Evolutionary conservation across 2,329 filamentous ascomycete species (phyloP).

Genomic region (Colletotrichum lentis): DNA sequence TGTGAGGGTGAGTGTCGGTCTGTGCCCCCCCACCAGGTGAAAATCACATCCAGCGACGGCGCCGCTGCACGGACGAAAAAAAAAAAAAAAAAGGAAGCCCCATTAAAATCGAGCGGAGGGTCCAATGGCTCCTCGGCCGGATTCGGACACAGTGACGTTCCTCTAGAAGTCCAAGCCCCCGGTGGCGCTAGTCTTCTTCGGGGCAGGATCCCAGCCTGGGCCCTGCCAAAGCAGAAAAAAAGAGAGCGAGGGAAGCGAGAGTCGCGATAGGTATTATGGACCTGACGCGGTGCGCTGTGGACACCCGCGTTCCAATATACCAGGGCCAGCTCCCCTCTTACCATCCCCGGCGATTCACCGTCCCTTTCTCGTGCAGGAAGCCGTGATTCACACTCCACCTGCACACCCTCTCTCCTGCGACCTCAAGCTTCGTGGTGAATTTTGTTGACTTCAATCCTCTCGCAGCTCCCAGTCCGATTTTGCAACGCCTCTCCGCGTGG

Average conservation of each 20-base stretch:
- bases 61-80: background rate
- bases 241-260: background rate
- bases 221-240: conserved; percentile 21
- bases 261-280: conserved; percentile 28
- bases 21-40: conserved; percentile 32
- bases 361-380: conserved; percentile 36
- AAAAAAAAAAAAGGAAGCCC: conserved; percentile 1
- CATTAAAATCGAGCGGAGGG: conserved; percentile 15
- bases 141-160: conserved; percentile 29
- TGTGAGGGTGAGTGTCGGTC: conserved; percentile 18
- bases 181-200: conserved; percentile 17
- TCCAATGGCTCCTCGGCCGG: conserved; percentile 25
- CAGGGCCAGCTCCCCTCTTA: conserved; percentile 28
- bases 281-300: conserved; percentile 32
- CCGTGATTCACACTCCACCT: conserved; percentile 36
- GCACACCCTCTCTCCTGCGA: conserved; percentile 30
- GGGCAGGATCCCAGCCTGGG: background rate
- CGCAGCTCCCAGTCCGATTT: background rate
- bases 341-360: conserved; percentile 23
- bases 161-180: conserved; percentile 23
- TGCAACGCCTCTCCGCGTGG: background rate
- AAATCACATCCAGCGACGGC: conserved; percentile 27
- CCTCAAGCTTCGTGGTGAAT: conserved; percentile 27
- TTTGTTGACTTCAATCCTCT: conserved; percentile 3
- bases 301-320: conserved; percentile 37